Base-by-base conservation (phyloP, 164 flowering plant genomes). In the grape (Vitis vinifera) region DNA sequence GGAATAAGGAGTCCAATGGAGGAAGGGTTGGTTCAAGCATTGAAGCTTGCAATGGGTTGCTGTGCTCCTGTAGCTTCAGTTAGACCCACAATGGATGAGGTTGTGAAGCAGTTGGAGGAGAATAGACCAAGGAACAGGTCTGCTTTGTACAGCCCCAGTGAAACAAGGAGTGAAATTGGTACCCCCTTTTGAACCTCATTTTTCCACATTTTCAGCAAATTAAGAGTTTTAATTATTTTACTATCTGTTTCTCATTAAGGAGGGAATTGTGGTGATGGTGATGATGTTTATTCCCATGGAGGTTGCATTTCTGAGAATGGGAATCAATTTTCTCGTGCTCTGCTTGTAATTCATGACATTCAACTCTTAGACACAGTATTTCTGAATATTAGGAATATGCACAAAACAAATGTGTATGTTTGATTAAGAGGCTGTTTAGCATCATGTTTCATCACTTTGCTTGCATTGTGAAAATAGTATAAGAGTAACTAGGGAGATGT, bases 11-110 rank as follows among this genome's bases (percentile, higher is more conserved):
- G 93, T 78, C 96, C 97, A 2, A 91, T 95, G 98, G 99, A 95
- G 72, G 99, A 95, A 12, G 99, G 99, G 2, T 69, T 95, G 67
- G 96, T 93, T 71, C 99, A 95, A 69, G 97, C 99, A 8, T 68
- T 95, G 87, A 95, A 95, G 79, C 91, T 95, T 29, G 99, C 98
- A n/a, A 95, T 95, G 99, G 99, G 99, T 7, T 96, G 99, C 69
- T 96, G 99, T 73, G 97, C 99, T 56, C 99, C 99, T 0, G 99
- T 93, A 48, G 84, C 95, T 30, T 73, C 94, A 0, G 97, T 89
- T 62, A 87, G 99, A 76, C 98, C 98, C 7, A 84, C 87, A 65
- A 92, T 95, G 93, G 92, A 84, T 56, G 97, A 93, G 74, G 97
- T 95, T 52, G 97, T 93, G 73, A 89, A 88, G 84, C 98, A 95